These are phyloP conservation scores for Sphagnum tenellum DNA, from an alignment of 225 moss, liverwort and hornwort genomes.

Conservation along the genomic window DNA sequence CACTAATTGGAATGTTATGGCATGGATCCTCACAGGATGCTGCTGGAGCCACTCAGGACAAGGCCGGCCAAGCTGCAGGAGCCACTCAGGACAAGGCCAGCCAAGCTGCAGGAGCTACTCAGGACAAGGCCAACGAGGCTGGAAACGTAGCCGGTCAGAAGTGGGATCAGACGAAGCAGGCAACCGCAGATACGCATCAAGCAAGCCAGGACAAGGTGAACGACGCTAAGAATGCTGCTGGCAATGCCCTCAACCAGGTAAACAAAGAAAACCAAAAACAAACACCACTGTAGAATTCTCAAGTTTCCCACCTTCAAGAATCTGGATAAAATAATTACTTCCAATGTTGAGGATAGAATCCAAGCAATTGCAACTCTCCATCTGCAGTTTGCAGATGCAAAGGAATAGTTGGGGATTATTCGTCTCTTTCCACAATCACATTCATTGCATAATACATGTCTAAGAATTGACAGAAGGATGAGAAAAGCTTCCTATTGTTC, in stretches of 20 bases:
- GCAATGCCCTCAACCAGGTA: conserved; percentile 6
- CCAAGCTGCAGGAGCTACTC: neutral
- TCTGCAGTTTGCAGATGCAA: too few relatives aligned
- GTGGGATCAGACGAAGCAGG: neutral
- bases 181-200: neutral
- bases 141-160: neutral
- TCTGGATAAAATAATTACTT: too few relatives aligned
- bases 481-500: too few relatives aligned
- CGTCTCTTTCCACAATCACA: too few relatives aligned
- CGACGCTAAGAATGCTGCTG: neutral
- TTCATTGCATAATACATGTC: too few relatives aligned
- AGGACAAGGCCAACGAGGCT: neutral
- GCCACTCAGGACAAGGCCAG: conserved; percentile 5
- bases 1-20: neutral
- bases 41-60: conserved; percentile 7
- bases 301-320: too few relatives aligned
- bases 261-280: too few relatives aligned
- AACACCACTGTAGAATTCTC: too few relatives aligned
- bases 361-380: too few relatives aligned
- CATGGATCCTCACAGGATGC: conserved; percentile 6
- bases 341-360: too few relatives aligned
- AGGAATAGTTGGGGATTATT: too few relatives aligned
- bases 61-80: neutral
- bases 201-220: neutral
- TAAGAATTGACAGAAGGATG: too few relatives aligned